These are phyloP conservation scores for Hygrophorus russula DNA, from an alignment of 768 basidiomycete genomes.

Conservation along the genomic window DNA sequence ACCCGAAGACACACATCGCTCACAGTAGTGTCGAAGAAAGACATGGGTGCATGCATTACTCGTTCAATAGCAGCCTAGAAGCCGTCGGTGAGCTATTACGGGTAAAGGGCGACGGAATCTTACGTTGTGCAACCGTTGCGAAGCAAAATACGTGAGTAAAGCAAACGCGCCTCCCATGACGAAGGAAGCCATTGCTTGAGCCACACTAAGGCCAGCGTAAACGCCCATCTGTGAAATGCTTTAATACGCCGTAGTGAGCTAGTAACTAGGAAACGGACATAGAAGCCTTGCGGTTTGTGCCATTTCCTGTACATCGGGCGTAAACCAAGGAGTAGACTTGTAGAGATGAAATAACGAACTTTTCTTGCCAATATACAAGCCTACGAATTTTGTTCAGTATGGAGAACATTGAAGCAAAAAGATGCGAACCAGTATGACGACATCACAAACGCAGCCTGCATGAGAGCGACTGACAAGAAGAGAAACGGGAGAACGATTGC, in stretches of 20 bases:
- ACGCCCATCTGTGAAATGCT: conserved; percentile 8
- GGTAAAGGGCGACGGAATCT: conserved; percentile 6
- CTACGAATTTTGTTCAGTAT: conserved; percentile 19
- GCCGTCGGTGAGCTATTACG: neutral
- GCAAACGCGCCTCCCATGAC: conserved; percentile 9
- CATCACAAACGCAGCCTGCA: conserved; percentile 64
- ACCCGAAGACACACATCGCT: conserved; percentile 8
- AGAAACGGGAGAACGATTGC: conserved; percentile 53
- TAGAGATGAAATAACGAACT: conserved; percentile 21
- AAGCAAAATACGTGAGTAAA: conserved; percentile 38
- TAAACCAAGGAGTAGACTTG: conserved; percentile 5
- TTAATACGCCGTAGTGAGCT: neutral
- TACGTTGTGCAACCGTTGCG: conserved; percentile 52
- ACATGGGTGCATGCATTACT: conserved; percentile 80
- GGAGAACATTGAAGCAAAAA: neutral
- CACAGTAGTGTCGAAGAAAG: conserved; percentile 82
- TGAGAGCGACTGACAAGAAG: conserved; percentile 43
- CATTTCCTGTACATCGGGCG: conserved; percentile 31
- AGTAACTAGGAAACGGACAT: conserved; percentile 35
- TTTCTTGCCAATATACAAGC: conserved; percentile 82
- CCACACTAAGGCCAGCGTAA: conserved; percentile 7
- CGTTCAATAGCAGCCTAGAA: conserved; percentile 49
- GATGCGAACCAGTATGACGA: conserved; percentile 59
- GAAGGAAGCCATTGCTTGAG: conserved; percentile 8
- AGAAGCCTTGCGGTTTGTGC: conserved; percentile 51